phyloP scores from a whole-genome alignment of 306 rosid species.

The Prinsepia uniflora region DNA sequence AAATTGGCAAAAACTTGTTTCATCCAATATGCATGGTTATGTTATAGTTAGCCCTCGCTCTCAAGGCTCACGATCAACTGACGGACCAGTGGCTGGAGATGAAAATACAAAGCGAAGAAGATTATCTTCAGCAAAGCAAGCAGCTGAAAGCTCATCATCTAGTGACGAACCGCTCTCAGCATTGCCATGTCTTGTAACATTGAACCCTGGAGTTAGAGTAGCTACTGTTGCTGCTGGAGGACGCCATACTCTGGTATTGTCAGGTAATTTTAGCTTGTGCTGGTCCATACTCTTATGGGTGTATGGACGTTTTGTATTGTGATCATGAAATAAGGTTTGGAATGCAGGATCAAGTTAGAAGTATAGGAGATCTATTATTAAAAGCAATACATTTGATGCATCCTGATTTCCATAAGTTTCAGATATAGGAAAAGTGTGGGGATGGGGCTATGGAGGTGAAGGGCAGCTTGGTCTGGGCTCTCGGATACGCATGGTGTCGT shows the following conservation, averaged over 20 bases:
- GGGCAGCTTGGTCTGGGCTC: constrained; percentile 98
- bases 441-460: constrained; percentile 99
- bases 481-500: constrained; percentile 85
- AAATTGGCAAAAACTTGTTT: constrained; percentile 19
- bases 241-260: constrained; percentile 80
- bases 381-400: constrained; percentile 23
- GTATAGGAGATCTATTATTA: constrained; percentile 22
- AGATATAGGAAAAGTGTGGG: constrained; percentile 98
- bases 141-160: constrained; percentile 69
- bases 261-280: constrained; percentile 46
- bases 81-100: constrained; percentile 51
- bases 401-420: constrained; percentile 42
- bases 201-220: constrained; percentile 77
- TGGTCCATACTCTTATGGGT: constrained; percentile 15
- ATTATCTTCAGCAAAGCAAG: constrained; percentile 62
- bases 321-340: constrained; percentile 7
- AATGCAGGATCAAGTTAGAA: constrained; percentile 16
- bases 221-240: constrained; percentile 89
- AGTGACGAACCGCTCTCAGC: constrained; percentile 75
- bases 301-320: constrained; percentile 16
- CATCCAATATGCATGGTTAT: constrained; percentile 33
- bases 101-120: constrained; percentile 82
- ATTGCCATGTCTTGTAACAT: constrained; percentile 76
- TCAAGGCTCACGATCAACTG: constrained; percentile 57
- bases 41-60: constrained; percentile 61